These are phyloP conservation scores for Quercus mongolica DNA, from an alignment of 306 rosid species.

Conservation along the genomic window DNA sequence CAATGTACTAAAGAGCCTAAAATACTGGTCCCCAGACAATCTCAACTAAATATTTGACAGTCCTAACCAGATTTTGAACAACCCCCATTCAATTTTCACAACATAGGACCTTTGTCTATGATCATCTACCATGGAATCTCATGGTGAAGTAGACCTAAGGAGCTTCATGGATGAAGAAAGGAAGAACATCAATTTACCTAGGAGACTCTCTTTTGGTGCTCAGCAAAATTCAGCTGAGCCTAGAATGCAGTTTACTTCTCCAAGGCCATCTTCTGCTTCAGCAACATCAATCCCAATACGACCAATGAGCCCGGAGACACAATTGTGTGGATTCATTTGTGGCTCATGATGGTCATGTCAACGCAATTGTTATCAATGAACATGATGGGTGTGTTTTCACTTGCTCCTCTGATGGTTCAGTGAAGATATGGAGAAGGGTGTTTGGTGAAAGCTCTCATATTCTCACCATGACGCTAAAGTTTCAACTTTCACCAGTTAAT, in stretches of 20 bases:
- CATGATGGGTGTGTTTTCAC: constrained; percentile 60
- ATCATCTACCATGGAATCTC: constrained; percentile 27
- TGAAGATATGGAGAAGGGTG: constrained; percentile 58
- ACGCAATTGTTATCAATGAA: constrained; percentile 44
- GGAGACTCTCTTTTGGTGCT: constrained; percentile 39
- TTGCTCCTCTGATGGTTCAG: constrained; percentile 55
- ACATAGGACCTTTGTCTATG: background rate
- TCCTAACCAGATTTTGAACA: background rate
- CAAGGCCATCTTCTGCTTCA: constrained; percentile 30
- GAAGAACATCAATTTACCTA: constrained; percentile 33
- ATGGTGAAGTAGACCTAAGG: constrained; percentile 27
- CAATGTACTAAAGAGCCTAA: background rate
- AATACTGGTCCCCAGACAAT: background rate
- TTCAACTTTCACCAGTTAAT: constrained; percentile 42
- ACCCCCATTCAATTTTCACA: background rate
- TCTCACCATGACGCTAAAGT: constrained; percentile 51
- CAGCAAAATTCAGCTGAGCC: constrained; percentile 19
- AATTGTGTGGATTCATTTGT: constrained; percentile 45
- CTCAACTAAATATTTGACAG: constrained; percentile 11
- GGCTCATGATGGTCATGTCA: constrained; percentile 53
- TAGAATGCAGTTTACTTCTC: constrained; percentile 20
- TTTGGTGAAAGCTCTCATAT: constrained; percentile 55
- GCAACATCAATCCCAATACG: constrained; percentile 18
- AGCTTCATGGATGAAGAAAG: constrained; percentile 38
- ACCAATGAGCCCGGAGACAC: constrained; percentile 39